phyloP scores from a whole-genome alignment of 257 asterid species.

The Capsicum pubescens region DNA sequence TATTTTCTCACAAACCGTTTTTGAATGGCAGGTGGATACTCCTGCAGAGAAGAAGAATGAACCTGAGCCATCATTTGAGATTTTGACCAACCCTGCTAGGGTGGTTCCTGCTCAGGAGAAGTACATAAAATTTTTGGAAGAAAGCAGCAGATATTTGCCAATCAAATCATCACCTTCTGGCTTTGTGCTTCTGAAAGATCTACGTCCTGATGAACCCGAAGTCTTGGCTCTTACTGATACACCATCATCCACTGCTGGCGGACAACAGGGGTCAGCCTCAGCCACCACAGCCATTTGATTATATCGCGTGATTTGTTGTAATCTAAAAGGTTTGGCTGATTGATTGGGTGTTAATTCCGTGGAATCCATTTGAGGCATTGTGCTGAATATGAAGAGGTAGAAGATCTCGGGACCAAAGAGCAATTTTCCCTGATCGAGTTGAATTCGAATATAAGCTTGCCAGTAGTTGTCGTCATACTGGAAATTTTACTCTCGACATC shows the following conservation, averaged over 20 bases:
- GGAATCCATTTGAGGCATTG: neutral
- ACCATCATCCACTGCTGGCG: slow-evolving; percentile 58
- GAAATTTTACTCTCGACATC: neutral
- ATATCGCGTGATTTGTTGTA: slow-evolving; percentile 48
- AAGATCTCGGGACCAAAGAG: neutral
- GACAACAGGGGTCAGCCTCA: slow-evolving; percentile 71
- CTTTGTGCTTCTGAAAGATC: slow-evolving; percentile 81
- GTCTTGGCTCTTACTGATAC: slow-evolving; percentile 76
- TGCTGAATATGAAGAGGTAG: slow-evolving; percentile 8
- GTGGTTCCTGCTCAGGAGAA: slow-evolving; percentile 91
- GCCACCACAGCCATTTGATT: slow-evolving; percentile 92
- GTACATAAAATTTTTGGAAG: slow-evolving; percentile 70
- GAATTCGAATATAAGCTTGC: neutral
- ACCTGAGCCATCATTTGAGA: slow-evolving; percentile 77
- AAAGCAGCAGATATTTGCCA: slow-evolving; percentile 87
- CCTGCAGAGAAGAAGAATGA: slow-evolving; percentile 67
- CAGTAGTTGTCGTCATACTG: neutral
- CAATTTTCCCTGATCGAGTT: neutral
- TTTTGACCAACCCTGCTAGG: slow-evolving; percentile 91
- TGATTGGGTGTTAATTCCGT: neutral
- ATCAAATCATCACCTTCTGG: slow-evolving; percentile 86
- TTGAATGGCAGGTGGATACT: slow-evolving; percentile 60
- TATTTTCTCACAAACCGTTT: slow-evolving; percentile 20
- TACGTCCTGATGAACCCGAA: slow-evolving; percentile 82
- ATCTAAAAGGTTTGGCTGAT: neutral